Evolutionary conservation across 768 basidiomycete species (phyloP), one percentile per base, ranked within the genome.

Genomic region (Hygrophoropsis aurantiaca): DNA sequence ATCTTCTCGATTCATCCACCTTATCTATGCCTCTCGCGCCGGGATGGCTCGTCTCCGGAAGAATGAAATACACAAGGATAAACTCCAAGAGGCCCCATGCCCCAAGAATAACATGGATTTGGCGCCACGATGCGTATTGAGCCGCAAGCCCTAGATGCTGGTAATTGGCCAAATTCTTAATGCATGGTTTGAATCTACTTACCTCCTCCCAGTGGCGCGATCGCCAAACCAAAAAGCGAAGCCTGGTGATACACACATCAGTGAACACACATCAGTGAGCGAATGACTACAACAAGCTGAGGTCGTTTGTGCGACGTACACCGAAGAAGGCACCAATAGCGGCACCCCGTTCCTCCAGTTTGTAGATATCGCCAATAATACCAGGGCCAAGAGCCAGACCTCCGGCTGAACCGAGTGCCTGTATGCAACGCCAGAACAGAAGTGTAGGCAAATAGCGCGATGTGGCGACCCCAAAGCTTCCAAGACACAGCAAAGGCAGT

Each of bases 41-140:
- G 1, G 85, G 84, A 54, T 84, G 81, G 41, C 75, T 78, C 2
- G 85, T 87, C 55, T 88, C 86, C 0, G 85, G 85, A n/a, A 85
- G 73, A 43, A 72, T 73, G 3, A 74, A 34, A 1, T 58, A 40
- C 25, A 85, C 68, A 5, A 67, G 50, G 5, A 74, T 6, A 27
- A 79, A 68, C 2, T 70, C 65, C 1, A 73, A 11, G 0, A 77
- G 30, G 2, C 74, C 76, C 32, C 67, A 59, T 0, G 70, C 30
- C 3, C 74, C 76, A 1, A 87, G 48, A 0, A 56, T 54, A 7
- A 64, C 57, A 56, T 88, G 84, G 61, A 84, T 76, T 3, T 71
- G 51, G 0, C 86, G 74, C 85, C 87, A 89, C 0, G 85, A 86
- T 26, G 72, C 73, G 51, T 84, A 85, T 43, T 83, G 69, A 0